Percentiles rank a stretch among this genome's conserved stretches.
Evolutionary conservation across 2,329 filamentous ascomycete genomes (phyloP).

Genomic region (Monosporascus sp.): DNA sequence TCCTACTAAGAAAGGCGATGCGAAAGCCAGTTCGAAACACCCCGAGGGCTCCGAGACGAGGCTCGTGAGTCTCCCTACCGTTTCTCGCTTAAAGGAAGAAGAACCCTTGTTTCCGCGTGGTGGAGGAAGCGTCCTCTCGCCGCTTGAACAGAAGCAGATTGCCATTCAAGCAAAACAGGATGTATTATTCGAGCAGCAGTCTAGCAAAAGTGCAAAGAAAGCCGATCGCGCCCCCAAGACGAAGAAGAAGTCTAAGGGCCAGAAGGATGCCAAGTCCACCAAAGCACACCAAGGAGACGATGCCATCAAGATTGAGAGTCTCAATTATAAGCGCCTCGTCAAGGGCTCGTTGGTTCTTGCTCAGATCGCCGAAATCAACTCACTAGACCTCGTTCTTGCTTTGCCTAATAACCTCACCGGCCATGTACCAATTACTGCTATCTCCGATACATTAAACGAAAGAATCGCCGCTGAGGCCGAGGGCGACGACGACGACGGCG

Average conservation of each 20-base stretch:
- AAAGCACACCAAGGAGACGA: conserved; percentile 50
- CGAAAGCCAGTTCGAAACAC: conserved; percentile 20
- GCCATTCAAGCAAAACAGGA: conserved; percentile 89
- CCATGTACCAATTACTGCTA: conserved; percentile 84
- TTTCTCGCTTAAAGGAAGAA: conserved; percentile 62
- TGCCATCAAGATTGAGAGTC: conserved; percentile 70
- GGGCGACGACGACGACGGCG: conserved; percentile 50
- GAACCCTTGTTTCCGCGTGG: conserved; percentile 90
- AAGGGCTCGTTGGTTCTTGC: conserved; percentile 85
- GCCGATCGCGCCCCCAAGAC: conserved; percentile 43
- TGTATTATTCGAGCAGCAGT: conserved; percentile 80
- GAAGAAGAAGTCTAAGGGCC: conserved; percentile 49
- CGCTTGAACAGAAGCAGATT: conserved; percentile 94
- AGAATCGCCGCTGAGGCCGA: conserved; percentile 67
- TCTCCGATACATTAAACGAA: conserved; percentile 74
- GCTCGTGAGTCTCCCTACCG: conserved; percentile 25
- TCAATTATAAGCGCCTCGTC: conserved; percentile 86
- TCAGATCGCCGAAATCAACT: conserved; percentile 75
- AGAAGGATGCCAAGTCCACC: conserved; percentile 46
- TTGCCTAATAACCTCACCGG: conserved; percentile 91
- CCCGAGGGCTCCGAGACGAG: conserved; percentile 17
- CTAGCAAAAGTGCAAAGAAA: conserved; percentile 44
- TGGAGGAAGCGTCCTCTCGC: conserved; percentile 83
- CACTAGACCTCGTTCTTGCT: conserved; percentile 72
- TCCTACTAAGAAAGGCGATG: conserved; percentile 26